phyloP scores from a whole-genome alignment of 1,284 basidiomycete genomes.

The Pseudozyma sp. region DNA sequence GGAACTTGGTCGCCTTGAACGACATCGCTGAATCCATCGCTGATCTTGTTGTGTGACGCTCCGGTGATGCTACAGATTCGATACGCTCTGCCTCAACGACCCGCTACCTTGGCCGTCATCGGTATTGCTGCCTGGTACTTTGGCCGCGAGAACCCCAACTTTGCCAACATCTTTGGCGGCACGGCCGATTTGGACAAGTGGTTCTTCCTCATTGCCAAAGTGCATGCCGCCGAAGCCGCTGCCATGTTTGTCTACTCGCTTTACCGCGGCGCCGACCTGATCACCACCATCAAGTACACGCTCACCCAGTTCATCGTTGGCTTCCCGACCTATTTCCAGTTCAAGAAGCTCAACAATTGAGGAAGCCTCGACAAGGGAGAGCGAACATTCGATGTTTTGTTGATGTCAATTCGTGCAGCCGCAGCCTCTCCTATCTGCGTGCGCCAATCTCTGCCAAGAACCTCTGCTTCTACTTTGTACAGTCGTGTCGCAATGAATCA shows the following conservation, averaged over 20 bases:
- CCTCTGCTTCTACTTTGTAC: too few relatives aligned
- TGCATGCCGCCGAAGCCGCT: constrained; percentile 36
- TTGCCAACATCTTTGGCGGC: constrained; percentile 37
- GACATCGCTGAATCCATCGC: too few relatives aligned
- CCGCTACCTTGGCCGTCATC: constrained; percentile 10
- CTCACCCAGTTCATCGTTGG: constrained; percentile 42
- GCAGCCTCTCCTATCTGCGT: too few relatives aligned
- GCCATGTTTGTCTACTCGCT: constrained; percentile 40
- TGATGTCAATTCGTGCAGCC: too few relatives aligned
- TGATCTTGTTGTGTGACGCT: neutral
- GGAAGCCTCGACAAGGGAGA: neutral
- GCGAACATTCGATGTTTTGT: too few relatives aligned
- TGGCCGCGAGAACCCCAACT: constrained; percentile 31
- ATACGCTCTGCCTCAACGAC: constrained; percentile 39
- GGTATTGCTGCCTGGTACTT: constrained; percentile 30
- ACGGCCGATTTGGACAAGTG: constrained; percentile 35
- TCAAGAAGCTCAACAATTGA: constrained; percentile 51
- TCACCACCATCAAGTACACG: constrained; percentile 40
- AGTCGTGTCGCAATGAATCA: too few relatives aligned
- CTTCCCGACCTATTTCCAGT: constrained; percentile 52
- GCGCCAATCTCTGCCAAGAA: too few relatives aligned
- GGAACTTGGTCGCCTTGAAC: too few relatives aligned
- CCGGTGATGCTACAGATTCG: constrained; percentile 12
- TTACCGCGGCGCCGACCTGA: constrained; percentile 39
- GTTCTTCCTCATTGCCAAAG: constrained; percentile 20